phyloP scores from a whole-genome alignment of 257 asterid genomes.

The Ballota nigra region DNA sequence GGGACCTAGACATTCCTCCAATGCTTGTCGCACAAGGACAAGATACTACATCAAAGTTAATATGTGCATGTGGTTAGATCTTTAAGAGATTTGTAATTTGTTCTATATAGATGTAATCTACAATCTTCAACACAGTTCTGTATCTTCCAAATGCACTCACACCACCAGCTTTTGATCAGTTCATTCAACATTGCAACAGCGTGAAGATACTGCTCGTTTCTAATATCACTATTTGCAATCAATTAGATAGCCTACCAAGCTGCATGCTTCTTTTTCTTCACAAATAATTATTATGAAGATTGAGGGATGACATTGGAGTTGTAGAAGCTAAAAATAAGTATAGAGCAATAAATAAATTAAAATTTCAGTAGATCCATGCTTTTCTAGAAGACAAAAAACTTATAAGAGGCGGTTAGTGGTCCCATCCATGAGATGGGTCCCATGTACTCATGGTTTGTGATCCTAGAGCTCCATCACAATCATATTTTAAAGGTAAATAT shows the following conservation, averaged over 20 bases:
- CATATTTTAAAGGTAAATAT: too few relatives aligned
- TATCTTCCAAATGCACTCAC: background rate
- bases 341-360: background rate
- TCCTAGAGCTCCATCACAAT: too few relatives aligned
- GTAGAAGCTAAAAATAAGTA: background rate
- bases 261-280: background rate
- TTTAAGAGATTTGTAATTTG: background rate
- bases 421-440: too few relatives aligned
- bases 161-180: constrained; percentile 5
- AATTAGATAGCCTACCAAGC: background rate
- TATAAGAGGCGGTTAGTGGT: too few relatives aligned
- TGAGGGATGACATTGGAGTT: background rate
- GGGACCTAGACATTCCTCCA: background rate
- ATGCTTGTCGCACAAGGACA: background rate
- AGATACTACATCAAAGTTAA: background rate
- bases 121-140: background rate
- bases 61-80: background rate
- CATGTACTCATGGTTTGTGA: too few relatives aligned
- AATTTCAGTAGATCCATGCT: constrained; percentile 8
- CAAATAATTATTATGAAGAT: background rate
- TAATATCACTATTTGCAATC: background rate
- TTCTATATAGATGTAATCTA: background rate
- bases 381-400: background rate
- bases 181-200: background rate
- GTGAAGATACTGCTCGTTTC: background rate